Base-by-base conservation (phyloP, 169 alveolate genomes). In the Cryptosporidium canis region DNA sequence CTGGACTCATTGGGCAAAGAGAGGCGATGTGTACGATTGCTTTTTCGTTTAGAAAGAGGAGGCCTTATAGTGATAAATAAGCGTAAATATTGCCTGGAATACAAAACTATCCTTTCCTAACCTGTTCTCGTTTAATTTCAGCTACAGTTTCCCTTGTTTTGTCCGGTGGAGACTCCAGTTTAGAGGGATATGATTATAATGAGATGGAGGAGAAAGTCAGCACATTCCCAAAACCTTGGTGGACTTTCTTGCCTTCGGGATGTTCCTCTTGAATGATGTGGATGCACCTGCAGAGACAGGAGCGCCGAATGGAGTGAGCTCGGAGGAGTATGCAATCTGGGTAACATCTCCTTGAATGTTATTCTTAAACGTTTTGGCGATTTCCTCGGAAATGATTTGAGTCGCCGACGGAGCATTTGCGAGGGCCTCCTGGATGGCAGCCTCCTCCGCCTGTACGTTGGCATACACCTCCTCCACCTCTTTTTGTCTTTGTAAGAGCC, bases 281-380 rank as follows among this genome's bases (percentile, higher is more conserved):
- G 87, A 77, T 8, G 87, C 87, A 58, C 87, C 87, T 8, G 87
- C 87, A 33, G 87, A 77, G 39, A 77, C 87, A 14, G 87, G 87
- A 2, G 87, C 87, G 11, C 87, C 87, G 37, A 77, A 77, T 77
- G 87, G 87, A 12, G 87, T 77, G 3, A 77, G 58, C 43, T 77
- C 87, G 27, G 87, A 77, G 5, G 87, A 77, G 44, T 77, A 77
- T 39, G 87, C 72, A 53, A 77, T 58, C 31, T 77, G 87, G 14
- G 87, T 77, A 58, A 77, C 87, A 58, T 77, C 87, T 55, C 87
- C 87, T n/a, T 77, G 87, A 41, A 77, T 61, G 41, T 77, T 77
- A 24, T 77, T 55, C 35, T 77, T 77, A 35, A 77, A 77, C 6
- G 87, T 77, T 31, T 35, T 77, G 51, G 87, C 87, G 41, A 77